phyloP scores from a whole-genome alignment of 1,139 yeast species.

The Saccharomyces pastorianus region DNA sequence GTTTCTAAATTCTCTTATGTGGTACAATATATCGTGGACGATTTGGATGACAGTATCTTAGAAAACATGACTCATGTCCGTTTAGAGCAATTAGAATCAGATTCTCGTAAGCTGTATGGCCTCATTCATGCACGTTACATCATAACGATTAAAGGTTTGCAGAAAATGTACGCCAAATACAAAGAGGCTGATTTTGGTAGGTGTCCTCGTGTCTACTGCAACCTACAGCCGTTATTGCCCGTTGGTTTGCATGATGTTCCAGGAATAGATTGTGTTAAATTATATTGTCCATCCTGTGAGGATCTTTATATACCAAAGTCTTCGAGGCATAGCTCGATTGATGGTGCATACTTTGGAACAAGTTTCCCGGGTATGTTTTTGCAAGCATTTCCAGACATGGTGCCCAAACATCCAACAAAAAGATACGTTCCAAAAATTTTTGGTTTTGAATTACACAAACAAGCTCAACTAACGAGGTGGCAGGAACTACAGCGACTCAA shows the following conservation, averaged over 20 bases:
- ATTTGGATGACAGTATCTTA: conserved; percentile 53
- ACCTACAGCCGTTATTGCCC: conserved; percentile 80
- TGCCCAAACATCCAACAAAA: conserved; percentile 73
- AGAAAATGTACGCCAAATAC: conserved; percentile 86
- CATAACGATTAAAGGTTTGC: conserved; percentile 79
- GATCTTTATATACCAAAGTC: conserved; percentile 90
- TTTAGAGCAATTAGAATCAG: conserved; percentile 56
- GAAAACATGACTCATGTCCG: conserved; percentile 47
- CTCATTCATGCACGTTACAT: conserved; percentile 76
- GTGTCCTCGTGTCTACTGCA: conserved; percentile 89
- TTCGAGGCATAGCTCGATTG: conserved; percentile 75
- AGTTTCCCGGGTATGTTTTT: conserved; percentile 95
- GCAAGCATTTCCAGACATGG: conserved; percentile 80
- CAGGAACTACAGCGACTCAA: conserved; percentile 71
- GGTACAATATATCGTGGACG: conserved; percentile 49
- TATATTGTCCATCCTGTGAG: conserved; percentile 93
- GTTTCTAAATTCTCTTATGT: conserved; percentile 72
- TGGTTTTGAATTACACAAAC: conserved; percentile 88
- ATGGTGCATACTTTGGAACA: conserved; percentile 95
- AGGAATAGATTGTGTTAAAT: conserved; percentile 71
- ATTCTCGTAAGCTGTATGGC: conserved; percentile 76
- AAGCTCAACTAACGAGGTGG: conserved; percentile 88
- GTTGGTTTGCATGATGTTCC: conserved; percentile 89
- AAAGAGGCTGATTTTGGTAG: conserved; percentile 91
- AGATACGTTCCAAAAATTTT: conserved; percentile 84